These are phyloP conservation scores for Lactarius evosmus DNA, from an alignment of 768 basidiomycete species.

Conservation along the genomic window DNA sequence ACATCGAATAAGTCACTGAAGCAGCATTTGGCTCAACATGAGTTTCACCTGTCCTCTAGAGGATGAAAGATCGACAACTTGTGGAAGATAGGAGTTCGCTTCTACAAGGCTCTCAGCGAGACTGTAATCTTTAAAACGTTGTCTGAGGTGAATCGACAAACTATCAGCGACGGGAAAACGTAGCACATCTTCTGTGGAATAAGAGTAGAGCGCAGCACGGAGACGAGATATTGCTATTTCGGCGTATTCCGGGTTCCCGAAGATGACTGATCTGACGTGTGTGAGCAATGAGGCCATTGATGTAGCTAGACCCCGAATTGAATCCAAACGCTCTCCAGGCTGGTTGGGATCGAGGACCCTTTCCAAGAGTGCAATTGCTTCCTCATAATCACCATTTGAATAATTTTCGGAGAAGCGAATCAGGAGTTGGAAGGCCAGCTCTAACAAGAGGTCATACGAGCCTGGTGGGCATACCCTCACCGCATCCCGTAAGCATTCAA, in stretches of 20 bases:
- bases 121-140: conserved; percentile 5
- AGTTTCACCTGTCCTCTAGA: too few relatives aligned
- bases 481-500: not conserved
- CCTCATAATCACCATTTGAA: too few relatives aligned
- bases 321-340: too few relatives aligned
- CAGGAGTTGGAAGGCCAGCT: conserved; percentile 2
- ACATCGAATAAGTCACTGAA: not conserved
- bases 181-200: not conserved
- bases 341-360: too few relatives aligned
- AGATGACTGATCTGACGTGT: conserved; percentile 1
- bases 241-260: conserved; percentile 1
- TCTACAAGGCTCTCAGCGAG: not conserved
- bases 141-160: not conserved
- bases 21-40: not conserved
- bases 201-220: not conserved
- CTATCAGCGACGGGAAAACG: conserved; percentile 5
- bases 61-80: not conserved
- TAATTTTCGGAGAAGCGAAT: conserved; percentile 6
- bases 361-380: too few relatives aligned
- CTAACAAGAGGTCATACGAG: not conserved
- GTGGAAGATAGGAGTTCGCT: not conserved
- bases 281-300: conserved; percentile 1
- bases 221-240: conserved; percentile 3
- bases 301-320: not conserved
- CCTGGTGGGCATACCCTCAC: too few relatives aligned